Conservation (phyloP, 2,329 filamentous ascomycete genomes). For the Moelleriella libera region DNA sequence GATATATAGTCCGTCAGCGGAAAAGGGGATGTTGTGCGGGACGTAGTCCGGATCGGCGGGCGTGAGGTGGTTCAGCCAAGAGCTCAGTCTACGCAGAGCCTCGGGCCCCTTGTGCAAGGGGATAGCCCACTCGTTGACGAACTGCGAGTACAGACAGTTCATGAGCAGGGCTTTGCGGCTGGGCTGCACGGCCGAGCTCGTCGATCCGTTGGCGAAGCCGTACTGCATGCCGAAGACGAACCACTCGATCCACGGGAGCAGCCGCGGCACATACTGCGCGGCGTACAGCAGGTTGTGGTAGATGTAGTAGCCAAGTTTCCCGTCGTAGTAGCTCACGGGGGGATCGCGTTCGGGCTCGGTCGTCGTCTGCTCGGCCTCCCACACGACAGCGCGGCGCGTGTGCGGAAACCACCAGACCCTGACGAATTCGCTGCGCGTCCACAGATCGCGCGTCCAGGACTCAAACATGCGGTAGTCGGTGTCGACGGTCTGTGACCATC, state of each 20-base stretch:
- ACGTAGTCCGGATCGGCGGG: constrained; percentile 52
- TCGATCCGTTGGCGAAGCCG: constrained; percentile 60
- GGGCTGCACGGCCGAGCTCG: constrained; percentile 63
- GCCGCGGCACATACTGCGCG: constrained; percentile 60
- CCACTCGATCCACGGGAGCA: constrained; percentile 85
- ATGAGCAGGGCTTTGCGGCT: constrained; percentile 73
- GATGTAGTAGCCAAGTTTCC: constrained; percentile 67
- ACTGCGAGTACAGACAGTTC: constrained; percentile 98
- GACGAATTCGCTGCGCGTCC: constrained; percentile 78
- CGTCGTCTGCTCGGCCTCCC: constrained; percentile 76
- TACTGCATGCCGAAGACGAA: constrained; percentile 98
- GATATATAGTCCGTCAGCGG: constrained; percentile 65
- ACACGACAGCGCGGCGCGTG: constrained; percentile 73
- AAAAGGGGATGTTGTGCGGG: constrained; percentile 61
- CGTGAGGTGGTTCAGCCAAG: constrained; percentile 59
- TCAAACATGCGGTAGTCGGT: constrained; percentile 53
- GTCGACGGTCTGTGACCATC: constrained; percentile 72
- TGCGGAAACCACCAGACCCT: constrained; percentile 98
- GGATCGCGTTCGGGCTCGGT: constrained; percentile 44
- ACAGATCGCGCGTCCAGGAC: constrained; percentile 60
- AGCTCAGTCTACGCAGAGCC: constrained; percentile 65
- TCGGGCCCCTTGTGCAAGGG: constrained; percentile 78
- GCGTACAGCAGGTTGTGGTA: constrained; percentile 86
- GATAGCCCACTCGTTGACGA: constrained; percentile 95
- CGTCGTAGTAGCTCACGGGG: constrained; percentile 65